These are phyloP conservation scores for Pseudogymnoascus sp. DNA, from an alignment of 2,329 filamentous ascomycete genomes.

Conservation along the genomic window DNA sequence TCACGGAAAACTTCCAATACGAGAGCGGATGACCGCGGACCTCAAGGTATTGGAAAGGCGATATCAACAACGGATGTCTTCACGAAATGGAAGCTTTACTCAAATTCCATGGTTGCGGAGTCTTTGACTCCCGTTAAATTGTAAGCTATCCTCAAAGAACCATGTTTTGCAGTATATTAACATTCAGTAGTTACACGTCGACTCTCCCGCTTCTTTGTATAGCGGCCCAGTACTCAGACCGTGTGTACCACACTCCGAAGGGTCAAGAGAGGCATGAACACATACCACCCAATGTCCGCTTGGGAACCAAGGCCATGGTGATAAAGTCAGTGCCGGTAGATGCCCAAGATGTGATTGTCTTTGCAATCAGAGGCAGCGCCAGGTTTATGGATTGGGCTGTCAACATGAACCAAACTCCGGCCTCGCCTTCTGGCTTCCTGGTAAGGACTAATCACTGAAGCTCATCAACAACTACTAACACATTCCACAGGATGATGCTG, in stretches of 20 bases:
- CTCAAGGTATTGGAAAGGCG: slow-evolving; percentile 18
- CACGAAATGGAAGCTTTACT: slow-evolving; percentile 70
- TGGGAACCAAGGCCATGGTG: slow-evolving; percentile 78
- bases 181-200: slow-evolving; percentile 52
- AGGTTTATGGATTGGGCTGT: slow-evolving; percentile 83
- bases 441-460: slow-evolving; percentile 28
- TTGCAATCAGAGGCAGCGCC: slow-evolving; percentile 75
- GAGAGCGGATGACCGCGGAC: neutral
- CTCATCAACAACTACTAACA: slow-evolving; percentile 12
- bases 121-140: slow-evolving; percentile 62
- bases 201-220: slow-evolving; percentile 73
- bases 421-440: slow-evolving; percentile 61
- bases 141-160: slow-evolving; percentile 36
- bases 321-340: slow-evolving; percentile 77
- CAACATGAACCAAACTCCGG: slow-evolving; percentile 66
- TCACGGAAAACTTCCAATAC: slow-evolving; percentile 19
- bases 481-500: slow-evolving; percentile 54
- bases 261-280: slow-evolving; percentile 61
- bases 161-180: slow-evolving; percentile 13
- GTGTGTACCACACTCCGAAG: slow-evolving; percentile 62
- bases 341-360: slow-evolving; percentile 70
- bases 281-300: slow-evolving; percentile 63
- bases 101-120: slow-evolving; percentile 67
- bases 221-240: slow-evolving; percentile 70
- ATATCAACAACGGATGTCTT: slow-evolving; percentile 54